Base-by-base conservation (phyloP, 2,329 filamentous ascomycete genomes). In the Helotiales sp. region DNA sequence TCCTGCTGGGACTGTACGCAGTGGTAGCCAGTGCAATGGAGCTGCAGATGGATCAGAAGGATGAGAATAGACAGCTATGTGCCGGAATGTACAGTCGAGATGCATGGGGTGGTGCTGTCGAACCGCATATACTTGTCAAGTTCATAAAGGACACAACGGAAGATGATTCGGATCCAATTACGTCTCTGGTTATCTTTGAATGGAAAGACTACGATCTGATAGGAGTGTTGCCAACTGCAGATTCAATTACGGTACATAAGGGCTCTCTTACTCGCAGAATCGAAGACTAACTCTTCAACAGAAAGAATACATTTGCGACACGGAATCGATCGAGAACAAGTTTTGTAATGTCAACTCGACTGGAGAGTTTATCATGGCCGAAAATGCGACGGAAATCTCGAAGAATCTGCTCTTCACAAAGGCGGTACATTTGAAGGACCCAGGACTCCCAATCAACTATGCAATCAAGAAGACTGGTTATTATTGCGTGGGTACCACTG, bases 111-210 rank as follows among this genome's bases (percentile, higher is more conserved):
- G 95, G 95, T 67, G 87, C 88, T 40, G 87, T 93, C 68, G 93
- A 97, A 74, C 95, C 95, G 22, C 97, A 93, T 81, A 97, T 98
- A 78, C 85, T 91, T 73, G 86, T 93, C 78, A 93, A 93, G 77
- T 96, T 97, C 76, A 81, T 91, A 47, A 85, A 87, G 70, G 79
- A 83, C 79, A 85, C 81, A 76, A 84, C 81, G 78, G 79, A 86
- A 75, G 81, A 86, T 66, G 85, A 86, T 34, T 84, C 89, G 54
- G 91, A 97, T 77, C 91, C 92, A 5, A 83, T 93, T 50, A 90
- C 93, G 71, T 96, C 93, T 78, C 81, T 97, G 73, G 85, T 97
- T 61, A 90, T 99, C 70, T 99, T 97, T 79, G 95, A 99, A 80
- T 99, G 94, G 93, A 89, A 86, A 72, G 96, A 99, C 77, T 89